Evolutionary conservation across 2,329 filamentous ascomycete genomes (phyloP), one percentile per base, ranked within the genome.

Genomic region (Penicillium fuscoglaucum): DNA sequence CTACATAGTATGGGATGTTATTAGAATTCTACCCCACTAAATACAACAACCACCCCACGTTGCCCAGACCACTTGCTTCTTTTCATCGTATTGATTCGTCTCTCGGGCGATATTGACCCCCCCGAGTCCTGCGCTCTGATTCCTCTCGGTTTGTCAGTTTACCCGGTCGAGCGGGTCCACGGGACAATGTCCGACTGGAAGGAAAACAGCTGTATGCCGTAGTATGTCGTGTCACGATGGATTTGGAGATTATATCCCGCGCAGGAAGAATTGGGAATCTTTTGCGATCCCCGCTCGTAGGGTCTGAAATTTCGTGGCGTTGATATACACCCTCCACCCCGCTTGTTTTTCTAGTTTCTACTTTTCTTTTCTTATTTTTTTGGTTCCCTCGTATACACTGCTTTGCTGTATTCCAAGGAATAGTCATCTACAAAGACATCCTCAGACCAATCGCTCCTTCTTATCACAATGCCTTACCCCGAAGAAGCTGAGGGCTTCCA

Each of bases 401-500:
- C 19, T 13, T 29, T 13, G 17, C 6, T 41, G 17, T 44, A 46
- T 28, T 7, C 2, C 13, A 19, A n/a, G 40, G 4, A 17, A n/a
- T 37, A 48, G 44, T 37, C 28, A 35, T 28, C 29, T 2, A 31
- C 28, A 26, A 39, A 28, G 46, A 40, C 41, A 52, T 41, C 31
- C 48, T 46, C 3, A 19, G 12, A 52, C 44, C 40, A 62, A 61
- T 61, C 53, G n/a, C 43, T n/a, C 19, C 35, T 33, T 47, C 47
- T 15, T 31, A 45, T 50, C 59, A 68, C 62, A 60, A 80, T 80
- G 78, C 73, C 74, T 59, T 79, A 79, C 59, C 77, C 76, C 51
- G 77, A 79, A 31, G 74, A 75, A 65, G 77, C 78, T 48, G 74
- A 78, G 60, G 78, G 77, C 41, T 80, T 79, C 69, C 77, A 78